Conservation (phyloP, 345 rosid genomes). For the Camelina neglecta region DNA sequence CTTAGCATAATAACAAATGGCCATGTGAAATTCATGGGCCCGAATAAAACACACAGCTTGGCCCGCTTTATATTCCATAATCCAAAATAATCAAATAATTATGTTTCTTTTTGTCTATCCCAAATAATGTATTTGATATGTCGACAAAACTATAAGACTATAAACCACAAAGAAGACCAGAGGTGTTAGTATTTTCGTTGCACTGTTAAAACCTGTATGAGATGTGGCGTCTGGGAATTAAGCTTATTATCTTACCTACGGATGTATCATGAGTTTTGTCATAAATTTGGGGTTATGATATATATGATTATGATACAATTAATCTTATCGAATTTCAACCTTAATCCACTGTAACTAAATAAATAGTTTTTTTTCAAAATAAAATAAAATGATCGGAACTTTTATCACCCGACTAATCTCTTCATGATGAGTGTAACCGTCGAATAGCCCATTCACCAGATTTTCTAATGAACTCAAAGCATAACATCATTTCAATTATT, state of each 20-base stretch:
- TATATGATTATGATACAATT: not conserved
- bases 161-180: not conserved
- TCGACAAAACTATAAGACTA: not conserved
- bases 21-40: constrained; percentile 38
- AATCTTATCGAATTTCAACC: too few species aligned
- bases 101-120: not conserved
- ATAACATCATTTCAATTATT: too few species aligned
- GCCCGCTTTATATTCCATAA: constrained; percentile 34
- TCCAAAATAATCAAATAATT: constrained; percentile 18
- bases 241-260: not conserved
- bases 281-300: not conserved
- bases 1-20: constrained; percentile 13
- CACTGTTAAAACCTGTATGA: not conserved
- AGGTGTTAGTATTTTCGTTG: not conserved
- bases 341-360: too few species aligned
- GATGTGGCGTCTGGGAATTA: not conserved
- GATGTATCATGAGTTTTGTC: not conserved
- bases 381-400: too few species aligned
- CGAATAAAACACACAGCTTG: constrained; percentile 30
- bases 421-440: too few species aligned
- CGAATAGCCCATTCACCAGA: too few species aligned
- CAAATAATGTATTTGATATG: not conserved
- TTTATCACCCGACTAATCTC: too few species aligned
- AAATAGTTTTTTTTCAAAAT: too few species aligned
- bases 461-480: too few species aligned